Base-by-base conservation (phyloP, 768 basidiomycete species). In the Pleurotus pulmonarius region DNA sequence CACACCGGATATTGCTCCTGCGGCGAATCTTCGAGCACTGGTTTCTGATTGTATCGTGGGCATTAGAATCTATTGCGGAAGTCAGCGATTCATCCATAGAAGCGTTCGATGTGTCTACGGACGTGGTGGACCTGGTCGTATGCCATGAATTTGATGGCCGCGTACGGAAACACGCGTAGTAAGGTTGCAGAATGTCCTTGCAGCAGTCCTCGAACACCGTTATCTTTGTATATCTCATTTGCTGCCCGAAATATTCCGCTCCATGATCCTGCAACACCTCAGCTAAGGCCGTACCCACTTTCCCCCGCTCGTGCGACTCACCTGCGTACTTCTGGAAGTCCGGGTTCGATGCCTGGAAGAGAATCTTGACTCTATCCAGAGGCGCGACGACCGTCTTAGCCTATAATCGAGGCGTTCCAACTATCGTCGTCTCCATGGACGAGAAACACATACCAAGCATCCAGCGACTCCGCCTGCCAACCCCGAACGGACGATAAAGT, bases 141-240 rank as follows among this genome's bases (percentile, higher is more conserved):
- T 3, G 90, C 84, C 87, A 98, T 94, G 67, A 94, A 99, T 70
- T 95, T 97, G 71, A 98, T 90, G 58, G 88, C 92, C 25, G 97
- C 97, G 66, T 98, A 98, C 6, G 97, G 97, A 69, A 97, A 96
- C 64, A 98, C 88, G 56, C 97, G 86, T 46, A 97, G 72, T 49
- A 99, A 79, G 3, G 97, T 99, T 34, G 93, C 91, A 12, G 94
- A 94, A 70, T 99, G 97, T 5, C 97, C 97, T 77, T 97, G 95
- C 58, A 96, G 86, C 39, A 98, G 77, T 0, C 94, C 95, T 52
- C 87, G 78, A 11, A 86, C 57, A 3, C 97, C 97, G 47, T 69
- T 72, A 26, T 84, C 78, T 54, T 62, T 67, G 64, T 86, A 88
- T 60, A 99, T 96, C 58, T 83, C 77, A 40, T 73, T 76, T 25